A percentile compares a stretch with the other conserved stretches of the same genome.
Evolutionary conservation across 1,284 basidiomycete genomes (phyloP).

Genomic region (Naganishia albida): DNA sequence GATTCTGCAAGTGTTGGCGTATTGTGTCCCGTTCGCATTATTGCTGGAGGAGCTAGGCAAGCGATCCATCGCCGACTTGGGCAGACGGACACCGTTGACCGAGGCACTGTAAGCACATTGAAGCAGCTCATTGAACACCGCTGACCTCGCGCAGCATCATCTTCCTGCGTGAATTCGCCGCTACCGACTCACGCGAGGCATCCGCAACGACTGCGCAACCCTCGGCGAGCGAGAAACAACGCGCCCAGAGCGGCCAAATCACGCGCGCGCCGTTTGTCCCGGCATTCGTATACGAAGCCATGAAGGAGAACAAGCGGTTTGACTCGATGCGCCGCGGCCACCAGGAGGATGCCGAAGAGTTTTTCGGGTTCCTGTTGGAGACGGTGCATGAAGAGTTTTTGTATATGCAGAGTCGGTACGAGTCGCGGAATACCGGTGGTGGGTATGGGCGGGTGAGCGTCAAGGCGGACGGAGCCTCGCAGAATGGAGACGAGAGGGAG

Average conservation of each 20-base stretch:
- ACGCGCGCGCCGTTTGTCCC: conserved; percentile 74
- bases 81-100: conserved; percentile 69
- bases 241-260: conserved; percentile 37
- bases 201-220: conserved; percentile 13
- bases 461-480: conserved; percentile 50
- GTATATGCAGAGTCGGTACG: conserved; percentile 58
- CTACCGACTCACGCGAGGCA: conserved; percentile 33
- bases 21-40: conserved; percentile 80
- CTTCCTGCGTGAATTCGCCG: conserved; percentile 76
- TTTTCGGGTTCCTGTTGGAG: conserved; percentile 95
- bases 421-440: conserved; percentile 39
- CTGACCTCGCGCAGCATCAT: conserved; percentile 12
- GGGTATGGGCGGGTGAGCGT: conserved; percentile 32
- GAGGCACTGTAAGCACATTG: conserved; percentile 67
- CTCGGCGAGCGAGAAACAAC: conserved; percentile 29
- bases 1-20: conserved; percentile 84
- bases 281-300: conserved; percentile 88
- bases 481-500: conserved; percentile 42
- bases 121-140: too few species aligned
- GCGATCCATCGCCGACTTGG: conserved; percentile 57
- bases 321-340: conserved; percentile 91
- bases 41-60: conserved; percentile 73
- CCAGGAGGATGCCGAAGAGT: conserved; percentile 98
- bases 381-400: conserved; percentile 92
- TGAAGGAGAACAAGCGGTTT: conserved; percentile 91